These are phyloP conservation scores for Wickerhamiella slavikovae DNA, from an alignment of 805 yeast genomes.

Conservation along the genomic window DNA sequence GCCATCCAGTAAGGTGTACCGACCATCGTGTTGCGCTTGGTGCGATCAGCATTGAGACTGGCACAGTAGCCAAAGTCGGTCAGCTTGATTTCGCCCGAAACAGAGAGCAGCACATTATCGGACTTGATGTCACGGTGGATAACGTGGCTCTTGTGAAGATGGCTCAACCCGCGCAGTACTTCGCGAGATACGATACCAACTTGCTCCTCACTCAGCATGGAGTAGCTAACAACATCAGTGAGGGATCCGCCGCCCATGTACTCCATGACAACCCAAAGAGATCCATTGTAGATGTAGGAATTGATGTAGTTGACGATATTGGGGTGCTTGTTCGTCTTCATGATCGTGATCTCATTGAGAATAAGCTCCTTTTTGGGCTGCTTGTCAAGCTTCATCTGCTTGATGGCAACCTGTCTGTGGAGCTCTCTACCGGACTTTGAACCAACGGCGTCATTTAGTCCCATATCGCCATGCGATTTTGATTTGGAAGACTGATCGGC, in stretches of 20 bases:
- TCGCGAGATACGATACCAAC: slow-evolving; percentile 91
- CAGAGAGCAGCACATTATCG: slow-evolving; percentile 69
- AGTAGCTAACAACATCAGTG: slow-evolving; percentile 87
- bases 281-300: slow-evolving; percentile 41
- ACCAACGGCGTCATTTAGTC: too few relatives aligned
- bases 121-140: slow-evolving; percentile 93
- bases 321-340: slow-evolving; percentile 77
- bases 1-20: slow-evolving; percentile 99
- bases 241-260: slow-evolving; percentile 97
- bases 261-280: slow-evolving; percentile 94
- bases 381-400: slow-evolving; percentile 84
- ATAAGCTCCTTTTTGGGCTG: slow-evolving; percentile 93
- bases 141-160: slow-evolving; percentile 57
- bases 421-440: too few relatives aligned
- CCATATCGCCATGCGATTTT: slow-evolving; percentile 18
- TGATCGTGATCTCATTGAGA: slow-evolving; percentile 83
- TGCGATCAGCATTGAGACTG: slow-evolving; percentile 57
- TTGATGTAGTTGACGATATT: slow-evolving; percentile 91
- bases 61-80: slow-evolving; percentile 98
- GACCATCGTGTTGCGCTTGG: slow-evolving; percentile 92
- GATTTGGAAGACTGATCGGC: too few relatives aligned
- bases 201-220: slow-evolving; percentile 71
- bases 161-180: slow-evolving; percentile 66
- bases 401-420: slow-evolving; percentile 79
- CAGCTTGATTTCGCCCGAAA: slow-evolving; percentile 75